phyloP scores from a whole-genome alignment of 1,284 basidiomycete genomes.

The Takashimella koratensis region DNA sequence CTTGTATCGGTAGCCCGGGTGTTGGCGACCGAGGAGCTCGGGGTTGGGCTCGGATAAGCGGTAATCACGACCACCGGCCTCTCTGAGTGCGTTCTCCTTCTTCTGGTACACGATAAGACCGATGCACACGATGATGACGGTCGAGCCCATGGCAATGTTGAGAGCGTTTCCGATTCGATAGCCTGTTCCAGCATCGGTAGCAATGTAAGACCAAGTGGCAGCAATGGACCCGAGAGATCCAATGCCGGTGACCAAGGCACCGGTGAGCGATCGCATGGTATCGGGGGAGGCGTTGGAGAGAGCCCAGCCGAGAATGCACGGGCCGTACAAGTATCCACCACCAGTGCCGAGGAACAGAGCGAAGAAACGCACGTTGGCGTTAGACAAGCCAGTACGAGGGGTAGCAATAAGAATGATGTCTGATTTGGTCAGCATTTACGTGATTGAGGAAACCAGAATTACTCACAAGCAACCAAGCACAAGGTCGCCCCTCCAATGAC shows the following conservation, averaged over 20 bases:
- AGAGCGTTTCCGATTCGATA: constrained; percentile 25
- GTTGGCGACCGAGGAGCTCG: constrained; percentile 11
- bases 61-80: constrained; percentile 20
- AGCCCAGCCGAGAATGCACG: constrained; percentile 22
- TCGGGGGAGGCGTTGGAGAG: constrained; percentile 16
- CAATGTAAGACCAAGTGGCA: constrained; percentile 27
- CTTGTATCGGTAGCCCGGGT: constrained; percentile 13
- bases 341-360: constrained; percentile 19
- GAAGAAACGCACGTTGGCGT: constrained; percentile 18
- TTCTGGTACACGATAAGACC: constrained; percentile 14
- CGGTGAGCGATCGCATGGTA: constrained; percentile 12
- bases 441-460: neutral
- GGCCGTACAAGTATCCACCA: constrained; percentile 19
- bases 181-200: constrained; percentile 16
- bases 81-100: constrained; percentile 15
- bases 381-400: constrained; percentile 3
- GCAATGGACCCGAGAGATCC: constrained; percentile 9
- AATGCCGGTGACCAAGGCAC: constrained; percentile 10
- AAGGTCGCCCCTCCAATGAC: constrained; percentile 14
- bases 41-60: constrained; percentile 12
- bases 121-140: constrained; percentile 14
- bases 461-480: constrained; percentile 11
- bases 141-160: constrained; percentile 17
- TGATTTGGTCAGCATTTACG: neutral
- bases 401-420: constrained; percentile 11